These are phyloP conservation scores for Entoloma clypeatum DNA, from an alignment of 1,284 basidiomycete genomes.

Conservation along the genomic window DNA sequence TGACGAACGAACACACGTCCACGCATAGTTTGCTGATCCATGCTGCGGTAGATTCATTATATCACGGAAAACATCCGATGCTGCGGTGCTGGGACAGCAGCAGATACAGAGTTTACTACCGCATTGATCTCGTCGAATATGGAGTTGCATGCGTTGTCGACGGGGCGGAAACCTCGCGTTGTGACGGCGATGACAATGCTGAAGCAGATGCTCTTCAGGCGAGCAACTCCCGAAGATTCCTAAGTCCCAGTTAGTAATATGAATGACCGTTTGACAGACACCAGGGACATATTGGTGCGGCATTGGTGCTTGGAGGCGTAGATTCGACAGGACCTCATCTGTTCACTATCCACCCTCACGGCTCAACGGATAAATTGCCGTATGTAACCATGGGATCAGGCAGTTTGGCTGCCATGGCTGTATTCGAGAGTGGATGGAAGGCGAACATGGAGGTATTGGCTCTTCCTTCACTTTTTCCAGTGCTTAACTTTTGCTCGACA, in stretches of 20 bases:
- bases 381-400: slow-evolving; percentile 99
- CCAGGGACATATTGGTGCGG: slow-evolving; percentile 93
- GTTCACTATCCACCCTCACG: slow-evolving; percentile 96
- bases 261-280: slow-evolving; percentile 48
- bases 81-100: slow-evolving; percentile 98
- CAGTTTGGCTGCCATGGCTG: slow-evolving; percentile 95
- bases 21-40: neutral
- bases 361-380: slow-evolving; percentile 97
- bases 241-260: neutral
- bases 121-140: slow-evolving; percentile 93
- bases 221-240: slow-evolving; percentile 5
- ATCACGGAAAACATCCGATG: slow-evolving; percentile 93
- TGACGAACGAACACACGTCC: slow-evolving; percentile 28
- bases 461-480: slow-evolving; percentile 6
- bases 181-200: slow-evolving; percentile 99
- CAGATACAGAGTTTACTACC: slow-evolving; percentile 95
- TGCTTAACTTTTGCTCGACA: slow-evolving; percentile 30
- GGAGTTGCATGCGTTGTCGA: slow-evolving; percentile 81
- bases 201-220: slow-evolving; percentile 62
- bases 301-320: slow-evolving; percentile 95
- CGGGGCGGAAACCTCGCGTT: slow-evolving; percentile 84
- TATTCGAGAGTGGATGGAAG: slow-evolving; percentile 90
- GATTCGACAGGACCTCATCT: slow-evolving; percentile 92
- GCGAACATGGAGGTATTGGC: slow-evolving; percentile 70
- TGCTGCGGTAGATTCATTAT: slow-evolving; percentile 83